Percentiles rank a stretch among this genome's conserved stretches.
Evolutionary conservation across 495 filamentous ascomycete genomes (phyloP).

Genomic region (Cercophora scortea): DNA sequence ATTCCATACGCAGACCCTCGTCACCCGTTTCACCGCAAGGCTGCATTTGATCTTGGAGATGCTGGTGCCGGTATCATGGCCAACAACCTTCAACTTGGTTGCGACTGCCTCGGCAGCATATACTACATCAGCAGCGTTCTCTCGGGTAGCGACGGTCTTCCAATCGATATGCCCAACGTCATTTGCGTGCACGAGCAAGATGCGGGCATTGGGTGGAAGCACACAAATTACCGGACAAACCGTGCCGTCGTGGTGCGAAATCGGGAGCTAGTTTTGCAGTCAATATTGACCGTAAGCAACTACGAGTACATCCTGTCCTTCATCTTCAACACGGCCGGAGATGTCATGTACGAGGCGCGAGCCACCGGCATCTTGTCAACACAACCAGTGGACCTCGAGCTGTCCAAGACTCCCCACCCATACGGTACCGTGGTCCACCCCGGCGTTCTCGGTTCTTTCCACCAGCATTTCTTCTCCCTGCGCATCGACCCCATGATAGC

Average conservation of each 20-base stretch:
- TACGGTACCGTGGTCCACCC: constrained; percentile 86
- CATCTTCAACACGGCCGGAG: constrained; percentile 79
- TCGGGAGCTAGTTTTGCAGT: constrained; percentile 68
- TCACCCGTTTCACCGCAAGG: constrained; percentile 66
- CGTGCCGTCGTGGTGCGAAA: constrained; percentile 58
- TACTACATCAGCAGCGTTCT: constrained; percentile 61
- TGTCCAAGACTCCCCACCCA: constrained; percentile 39
- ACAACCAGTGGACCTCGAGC: constrained; percentile 63
- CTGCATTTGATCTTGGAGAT: constrained; percentile 74
- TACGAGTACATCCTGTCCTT: constrained; percentile 84
- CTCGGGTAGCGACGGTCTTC: constrained; percentile 47
- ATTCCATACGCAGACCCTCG: constrained; percentile 72
- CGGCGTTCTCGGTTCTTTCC: constrained; percentile 64
- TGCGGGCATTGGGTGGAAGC: constrained; percentile 70
- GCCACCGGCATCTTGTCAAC: constrained; percentile 85
- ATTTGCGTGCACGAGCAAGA: constrained; percentile 75
- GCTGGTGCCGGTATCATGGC: constrained; percentile 66
- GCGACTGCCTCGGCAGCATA: constrained; percentile 67
- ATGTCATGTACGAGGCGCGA: constrained; percentile 70
- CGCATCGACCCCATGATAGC: constrained; percentile 78
- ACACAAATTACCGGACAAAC: constrained; percentile 71
- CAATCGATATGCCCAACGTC: constrained; percentile 58
- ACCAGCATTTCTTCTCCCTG: constrained; percentile 88
- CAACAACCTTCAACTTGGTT: constrained; percentile 64
- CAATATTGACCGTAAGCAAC: constrained; percentile 71